Evolutionary conservation across 306 rosid genomes (phyloP), one percentile per base, ranked within the genome.

Genomic region (Morella rubra): DNA sequence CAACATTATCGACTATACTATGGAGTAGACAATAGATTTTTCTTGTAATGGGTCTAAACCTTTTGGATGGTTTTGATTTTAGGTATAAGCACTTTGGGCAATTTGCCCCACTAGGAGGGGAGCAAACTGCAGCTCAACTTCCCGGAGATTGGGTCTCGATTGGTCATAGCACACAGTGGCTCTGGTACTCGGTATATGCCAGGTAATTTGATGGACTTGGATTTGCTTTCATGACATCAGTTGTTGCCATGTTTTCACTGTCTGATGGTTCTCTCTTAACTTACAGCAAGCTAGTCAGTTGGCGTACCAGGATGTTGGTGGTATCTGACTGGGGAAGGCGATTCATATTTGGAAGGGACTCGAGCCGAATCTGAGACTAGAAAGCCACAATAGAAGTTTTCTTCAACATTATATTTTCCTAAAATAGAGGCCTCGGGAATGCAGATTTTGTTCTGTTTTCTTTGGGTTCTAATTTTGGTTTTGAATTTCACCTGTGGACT

Each of bases 71-170:
- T 65, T 65, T 64, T 8, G 18, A 42, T 65, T 41, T 44, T 3
- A 95, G 98, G 96, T 95, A 96, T 85, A 89, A 86, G 82, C 97
- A 92, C 83, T 85, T 92, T 10, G 99, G 99, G 61, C 97, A 96
- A 80, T 95, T 95, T 20, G 98, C 99, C 78, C 99, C 99, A 32
- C 79, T 95, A 80, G 99, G 99, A 32, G 99, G 99, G 74, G 97
- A 95, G 68, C 90, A 92, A 87, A 89, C 97, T 60, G 99, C 99
- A 14, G 93, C 96, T 15, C 99, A 95, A 83, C 97, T 90, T 82
- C 99, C 99, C 7, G 96, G 97, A 40, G 99, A 95, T 84, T 90
- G 96, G 90, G 96, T 96, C 44, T 92, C 97, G 24, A 92, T 96
- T 66, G 99, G 99, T 53, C 92, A 84, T 67, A 91, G 98, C 86